A percentile compares a stretch with the other conserved stretches of the same genome.
phyloP scores from a whole-genome alignment of 352 stramenopile genomes.

The Pythium vanterpoolii region DNA sequence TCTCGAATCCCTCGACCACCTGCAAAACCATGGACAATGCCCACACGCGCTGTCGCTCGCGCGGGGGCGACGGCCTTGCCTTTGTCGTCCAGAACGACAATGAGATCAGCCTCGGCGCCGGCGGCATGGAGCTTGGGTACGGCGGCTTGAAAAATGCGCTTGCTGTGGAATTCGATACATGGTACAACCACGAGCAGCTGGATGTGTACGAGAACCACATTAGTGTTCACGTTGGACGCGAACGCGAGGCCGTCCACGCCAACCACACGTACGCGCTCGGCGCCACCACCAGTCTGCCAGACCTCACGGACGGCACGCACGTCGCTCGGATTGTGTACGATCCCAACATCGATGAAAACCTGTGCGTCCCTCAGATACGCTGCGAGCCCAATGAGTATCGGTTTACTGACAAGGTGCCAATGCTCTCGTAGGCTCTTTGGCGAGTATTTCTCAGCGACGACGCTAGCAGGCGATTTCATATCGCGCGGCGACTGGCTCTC shows the following conservation, averaged over 20 bases:
- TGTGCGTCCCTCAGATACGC: slow-evolving; percentile 43
- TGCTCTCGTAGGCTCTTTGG: slow-evolving; percentile 42
- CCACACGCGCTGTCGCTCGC: slow-evolving; percentile 77
- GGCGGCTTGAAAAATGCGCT: slow-evolving; percentile 82
- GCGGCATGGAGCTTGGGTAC: slow-evolving; percentile 84
- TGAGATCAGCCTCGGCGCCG: slow-evolving; percentile 54
- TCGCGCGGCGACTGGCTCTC: slow-evolving; percentile 45
- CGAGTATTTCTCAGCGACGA: slow-evolving; percentile 50
- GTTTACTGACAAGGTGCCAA: neutral
- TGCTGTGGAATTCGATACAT: slow-evolving; percentile 92
- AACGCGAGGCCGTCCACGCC: slow-evolving; percentile 32
- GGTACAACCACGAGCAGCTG: slow-evolving; percentile 84
- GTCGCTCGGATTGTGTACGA: slow-evolving; percentile 72
- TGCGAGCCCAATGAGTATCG: neutral
- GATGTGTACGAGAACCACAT: slow-evolving; percentile 93
- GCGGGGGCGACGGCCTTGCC: slow-evolving; percentile 71
- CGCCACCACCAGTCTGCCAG: slow-evolving; percentile 60
- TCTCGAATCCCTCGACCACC: slow-evolving; percentile 81
- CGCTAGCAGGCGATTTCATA: slow-evolving; percentile 68
- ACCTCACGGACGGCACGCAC: slow-evolving; percentile 77
- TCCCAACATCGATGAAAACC: slow-evolving; percentile 59
- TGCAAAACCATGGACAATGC: slow-evolving; percentile 89
- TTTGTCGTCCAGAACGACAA: slow-evolving; percentile 86
- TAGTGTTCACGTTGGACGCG: slow-evolving; percentile 70
- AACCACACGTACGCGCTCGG: slow-evolving; percentile 81